Percentiles rank a stretch among this genome's conserved stretches.
These are phyloP conservation scores for Misopates orontium DNA, from an alignment of 257 asterid genomes.

Conservation along the genomic window DNA sequence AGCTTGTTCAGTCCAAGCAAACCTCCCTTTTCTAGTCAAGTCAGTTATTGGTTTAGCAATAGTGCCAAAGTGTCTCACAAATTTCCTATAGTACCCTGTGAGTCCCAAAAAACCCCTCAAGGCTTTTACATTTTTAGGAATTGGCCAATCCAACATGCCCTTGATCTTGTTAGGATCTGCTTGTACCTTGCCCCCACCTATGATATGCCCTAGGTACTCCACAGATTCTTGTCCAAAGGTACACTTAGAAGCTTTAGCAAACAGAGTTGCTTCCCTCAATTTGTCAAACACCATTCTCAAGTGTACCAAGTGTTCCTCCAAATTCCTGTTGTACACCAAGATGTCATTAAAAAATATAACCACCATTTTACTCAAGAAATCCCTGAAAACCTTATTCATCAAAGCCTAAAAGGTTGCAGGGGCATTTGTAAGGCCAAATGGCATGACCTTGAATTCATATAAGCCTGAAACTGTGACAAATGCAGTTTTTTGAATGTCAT, in stretches of 20 bases:
- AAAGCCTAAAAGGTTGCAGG: neutral
- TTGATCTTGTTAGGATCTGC: neutral
- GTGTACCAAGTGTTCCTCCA: neutral
- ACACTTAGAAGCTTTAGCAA: neutral
- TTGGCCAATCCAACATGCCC: no score
- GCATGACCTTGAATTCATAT: no score
- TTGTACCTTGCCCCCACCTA: neutral
- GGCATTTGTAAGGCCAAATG: neutral
- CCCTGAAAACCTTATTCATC: neutral
- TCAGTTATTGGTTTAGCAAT: no score
- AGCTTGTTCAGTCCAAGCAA: no score
- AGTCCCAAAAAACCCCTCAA: neutral
- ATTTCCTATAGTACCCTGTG: no score
- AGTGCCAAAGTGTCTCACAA: no score
- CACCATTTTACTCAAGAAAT: neutral
- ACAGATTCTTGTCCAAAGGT: neutral
- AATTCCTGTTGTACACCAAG: neutral
- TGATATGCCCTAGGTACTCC: neutral
- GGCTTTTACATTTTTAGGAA: no score
- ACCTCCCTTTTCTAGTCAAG: no score
- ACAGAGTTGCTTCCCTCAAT: neutral
- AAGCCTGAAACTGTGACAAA: no score
- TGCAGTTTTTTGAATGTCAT: no score
- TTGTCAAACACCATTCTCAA: neutral
- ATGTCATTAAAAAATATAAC: slow-evolving; percentile 3